Evolutionary conservation across 352 stramenopile species (phyloP).

Genomic region (Globisporangium echinulatum): DNA sequence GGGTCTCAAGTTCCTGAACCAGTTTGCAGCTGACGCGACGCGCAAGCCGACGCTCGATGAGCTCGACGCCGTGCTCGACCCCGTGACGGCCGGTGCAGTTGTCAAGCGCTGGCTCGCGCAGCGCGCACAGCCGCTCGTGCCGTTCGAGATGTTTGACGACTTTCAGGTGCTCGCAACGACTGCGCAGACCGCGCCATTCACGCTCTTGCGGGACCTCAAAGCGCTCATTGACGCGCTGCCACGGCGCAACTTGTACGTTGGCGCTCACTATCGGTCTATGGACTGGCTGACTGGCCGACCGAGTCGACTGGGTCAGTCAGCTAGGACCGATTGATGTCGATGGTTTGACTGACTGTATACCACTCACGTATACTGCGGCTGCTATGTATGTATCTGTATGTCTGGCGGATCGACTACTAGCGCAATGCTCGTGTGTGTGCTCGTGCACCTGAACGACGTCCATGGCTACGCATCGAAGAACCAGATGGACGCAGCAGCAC

Average conservation of each 20-base stretch:
- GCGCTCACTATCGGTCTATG: not conserved
- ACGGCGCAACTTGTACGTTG: conserved; percentile 56
- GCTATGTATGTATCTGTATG: no score
- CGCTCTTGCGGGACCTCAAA: conserved; percentile 49
- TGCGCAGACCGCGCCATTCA: conserved; percentile 36
- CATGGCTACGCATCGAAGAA: conserved; percentile 75
- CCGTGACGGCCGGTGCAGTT: conserved; percentile 48
- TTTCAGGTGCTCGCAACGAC: conserved; percentile 42
- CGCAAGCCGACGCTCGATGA: conserved; percentile 55
- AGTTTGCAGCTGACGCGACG: conserved; percentile 31
- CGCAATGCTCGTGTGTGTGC: conserved; percentile 61
- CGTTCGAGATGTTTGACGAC: conserved; percentile 56
- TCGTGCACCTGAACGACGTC: conserved; percentile 81
- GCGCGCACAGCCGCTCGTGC: conserved; percentile 57
- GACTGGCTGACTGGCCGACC: not conserved
- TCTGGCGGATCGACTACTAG: conserved; percentile 11
- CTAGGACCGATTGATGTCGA: not conserved
- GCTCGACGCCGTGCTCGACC: conserved; percentile 47
- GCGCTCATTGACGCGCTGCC: conserved; percentile 51
- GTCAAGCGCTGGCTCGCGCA: conserved; percentile 63
- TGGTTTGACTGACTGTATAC: no score
- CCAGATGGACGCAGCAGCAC: conserved; percentile 48
- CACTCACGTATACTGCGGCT: no score
- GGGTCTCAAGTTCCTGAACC: conserved; percentile 59
- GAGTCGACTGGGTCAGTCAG: not conserved